Evolutionary conservation across 108 stramenopile genomes (phyloP), one percentile per base, ranked within the genome.

Genomic region (Schizochytrium sp.): DNA sequence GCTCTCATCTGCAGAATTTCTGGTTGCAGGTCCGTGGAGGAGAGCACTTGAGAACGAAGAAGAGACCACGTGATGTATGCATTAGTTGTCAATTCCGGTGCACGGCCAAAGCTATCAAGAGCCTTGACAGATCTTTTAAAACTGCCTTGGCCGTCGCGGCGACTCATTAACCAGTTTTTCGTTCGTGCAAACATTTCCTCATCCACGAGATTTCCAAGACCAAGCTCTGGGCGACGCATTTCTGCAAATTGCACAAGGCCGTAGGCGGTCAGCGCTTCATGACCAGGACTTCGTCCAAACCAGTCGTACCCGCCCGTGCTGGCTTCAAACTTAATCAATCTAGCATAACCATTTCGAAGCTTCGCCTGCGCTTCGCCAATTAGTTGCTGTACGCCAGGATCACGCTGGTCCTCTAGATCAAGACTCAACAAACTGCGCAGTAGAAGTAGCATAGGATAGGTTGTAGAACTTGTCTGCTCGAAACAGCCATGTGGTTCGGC

Each of bases 381-480:
- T 40, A 50, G 4, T 0, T 5, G 10, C 15, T n/a, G 76, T 8
- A 83, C 40, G 5, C 15, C 15, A 38, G 10, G 2, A 58, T 58
- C 57, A 44, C 64, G 49, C 53, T 56, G 12, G 3, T 50, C 40
- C 47, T 46, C 53, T 5, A 8, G 47, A 5, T 47, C n/a, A 8
- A 83, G 76, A 28, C 76, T 42, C 5, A 46, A 10, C 5, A 83
- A 53, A 28, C 53, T 55, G 10, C 47, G 76, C 50, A 83, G 28
- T 8, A 55, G 3, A 53, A 83, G 40, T 1, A 83, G 28, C 0
- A 83, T 5, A 5, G 76, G 76, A 28, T 83, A 83, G 0, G 76
- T 83, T 28, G 53, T 55, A 13, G 76, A 83, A 53, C 76, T 83
- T 40, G 76, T 83, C 40, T 83, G 76, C 76, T 83, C 76, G 40